Conservation (phyloP, 2,329 filamentous ascomycete species). For the Trichoderma polysporum region DNA sequence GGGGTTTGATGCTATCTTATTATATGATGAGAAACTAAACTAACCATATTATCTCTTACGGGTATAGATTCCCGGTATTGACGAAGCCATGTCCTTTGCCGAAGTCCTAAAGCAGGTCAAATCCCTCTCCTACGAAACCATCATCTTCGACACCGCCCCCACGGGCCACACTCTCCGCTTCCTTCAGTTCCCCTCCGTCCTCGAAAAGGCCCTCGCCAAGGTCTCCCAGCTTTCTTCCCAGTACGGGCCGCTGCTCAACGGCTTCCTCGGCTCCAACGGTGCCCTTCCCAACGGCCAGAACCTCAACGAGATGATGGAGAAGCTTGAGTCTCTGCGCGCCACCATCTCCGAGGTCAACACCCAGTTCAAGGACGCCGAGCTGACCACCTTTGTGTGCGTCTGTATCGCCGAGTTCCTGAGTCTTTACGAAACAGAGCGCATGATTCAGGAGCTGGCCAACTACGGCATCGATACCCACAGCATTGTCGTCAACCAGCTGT, state of each 20-base stretch:
- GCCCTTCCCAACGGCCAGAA: conserved; percentile 86
- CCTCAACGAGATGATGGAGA: conserved; percentile 86
- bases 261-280: conserved; percentile 77
- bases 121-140: conserved; percentile 96
- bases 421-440: conserved; percentile 97
- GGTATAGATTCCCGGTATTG: conserved; percentile 86
- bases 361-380: conserved; percentile 94
- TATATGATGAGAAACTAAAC: background rate
- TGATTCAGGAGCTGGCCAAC: conserved; percentile 95
- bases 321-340: conserved; percentile 88
- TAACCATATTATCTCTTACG: background rate
- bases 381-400: conserved; percentile 97
- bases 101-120: conserved; percentile 99
- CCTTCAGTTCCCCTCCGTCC: conserved; percentile 94
- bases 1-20: background rate
- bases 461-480: conserved; percentile 96
- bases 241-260: conserved; percentile 94
- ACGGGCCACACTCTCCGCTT: conserved; percentile 98
- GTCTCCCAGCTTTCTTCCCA: conserved; percentile 90
- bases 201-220: conserved; percentile 98
- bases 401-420: conserved; percentile 97
- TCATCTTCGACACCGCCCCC: conserved; percentile 98
- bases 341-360: conserved; percentile 95
- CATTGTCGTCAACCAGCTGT: conserved; percentile 96
- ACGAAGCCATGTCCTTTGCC: conserved; percentile 99